Percentiles rank a stretch among this genome's conserved stretches.
These are phyloP conservation scores for Luffa aegyptiaca DNA, from an alignment of 306 rosid genomes.

Conservation along the genomic window DNA sequence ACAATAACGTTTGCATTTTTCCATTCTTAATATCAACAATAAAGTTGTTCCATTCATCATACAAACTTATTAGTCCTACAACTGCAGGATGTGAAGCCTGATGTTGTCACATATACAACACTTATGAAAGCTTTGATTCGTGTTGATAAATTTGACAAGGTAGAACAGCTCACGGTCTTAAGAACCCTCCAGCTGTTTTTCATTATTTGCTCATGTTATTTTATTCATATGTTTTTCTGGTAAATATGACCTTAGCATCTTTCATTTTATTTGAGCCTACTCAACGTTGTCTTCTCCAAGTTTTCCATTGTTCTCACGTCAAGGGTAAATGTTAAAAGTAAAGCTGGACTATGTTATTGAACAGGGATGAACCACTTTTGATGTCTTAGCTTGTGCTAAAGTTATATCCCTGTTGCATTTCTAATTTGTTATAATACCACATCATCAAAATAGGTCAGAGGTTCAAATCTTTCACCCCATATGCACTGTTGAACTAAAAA, in stretches of 20 bases:
- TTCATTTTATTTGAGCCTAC: background rate
- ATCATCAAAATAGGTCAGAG: background rate
- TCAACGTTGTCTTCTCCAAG: background rate
- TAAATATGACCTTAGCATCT: background rate
- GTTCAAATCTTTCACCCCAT: too few relatives aligned
- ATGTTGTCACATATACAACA: conserved; percentile 90
- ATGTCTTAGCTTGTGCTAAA: background rate
- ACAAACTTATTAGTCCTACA: conserved; percentile 7
- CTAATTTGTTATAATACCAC: background rate
- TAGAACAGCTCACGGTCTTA: conserved; percentile 9
- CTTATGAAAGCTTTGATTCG: conserved; percentile 87
- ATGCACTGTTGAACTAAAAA: too few relatives aligned
- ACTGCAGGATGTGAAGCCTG: conserved; percentile 74
- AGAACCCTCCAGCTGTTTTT: background rate
- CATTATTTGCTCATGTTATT: background rate
- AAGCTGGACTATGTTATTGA: background rate
- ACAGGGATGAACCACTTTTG: background rate
- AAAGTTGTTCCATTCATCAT: background rate
- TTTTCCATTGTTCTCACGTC: background rate
- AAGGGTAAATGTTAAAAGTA: background rate
- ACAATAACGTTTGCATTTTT: background rate
- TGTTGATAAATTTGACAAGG: conserved; percentile 69
- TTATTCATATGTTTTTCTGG: background rate
- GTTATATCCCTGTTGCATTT: background rate
- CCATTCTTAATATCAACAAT: background rate